These are phyloP conservation scores for Prunus davidiana DNA, from an alignment of 306 rosid species.

Conservation along the genomic window DNA sequence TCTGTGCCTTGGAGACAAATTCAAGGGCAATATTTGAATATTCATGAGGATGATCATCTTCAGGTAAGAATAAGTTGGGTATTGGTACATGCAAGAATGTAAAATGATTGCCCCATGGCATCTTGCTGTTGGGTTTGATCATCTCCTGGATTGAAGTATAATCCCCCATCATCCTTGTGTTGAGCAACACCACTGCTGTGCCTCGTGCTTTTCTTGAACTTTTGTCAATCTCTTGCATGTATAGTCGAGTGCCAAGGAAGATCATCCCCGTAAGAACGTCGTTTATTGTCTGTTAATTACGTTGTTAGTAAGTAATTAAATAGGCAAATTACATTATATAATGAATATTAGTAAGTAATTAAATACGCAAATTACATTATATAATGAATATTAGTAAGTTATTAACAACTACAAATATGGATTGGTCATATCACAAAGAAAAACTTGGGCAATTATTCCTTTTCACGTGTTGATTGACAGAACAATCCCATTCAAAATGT, in stretches of 20 bases:
- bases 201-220: constrained; percentile 28
- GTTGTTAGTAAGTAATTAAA: neutral
- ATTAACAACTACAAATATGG: no score
- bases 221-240: constrained; percentile 34
- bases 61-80: constrained; percentile 25
- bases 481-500: neutral
- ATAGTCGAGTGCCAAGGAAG: constrained; percentile 43
- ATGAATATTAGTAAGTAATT: neutral
- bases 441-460: neutral
- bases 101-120: constrained; percentile 53
- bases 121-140: constrained; percentile 22
- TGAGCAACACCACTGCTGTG: constrained; percentile 42
- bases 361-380: neutral
- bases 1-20: constrained; percentile 36
- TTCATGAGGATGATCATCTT: neutral
- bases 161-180: constrained; percentile 31
- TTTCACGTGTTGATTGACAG: neutral
- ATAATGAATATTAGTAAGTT: no score
- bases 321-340: neutral
- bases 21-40: constrained; percentile 29
- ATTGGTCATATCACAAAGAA: neutral
- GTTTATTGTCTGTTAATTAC: constrained; percentile 27
- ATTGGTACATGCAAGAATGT: constrained; percentile 40
- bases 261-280: constrained; percentile 45
- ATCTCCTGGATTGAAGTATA: constrained; percentile 49